Evolutionary conservation across 1,284 basidiomycete species (phyloP).

Genomic region (Mycosarcoma maydis): DNA sequence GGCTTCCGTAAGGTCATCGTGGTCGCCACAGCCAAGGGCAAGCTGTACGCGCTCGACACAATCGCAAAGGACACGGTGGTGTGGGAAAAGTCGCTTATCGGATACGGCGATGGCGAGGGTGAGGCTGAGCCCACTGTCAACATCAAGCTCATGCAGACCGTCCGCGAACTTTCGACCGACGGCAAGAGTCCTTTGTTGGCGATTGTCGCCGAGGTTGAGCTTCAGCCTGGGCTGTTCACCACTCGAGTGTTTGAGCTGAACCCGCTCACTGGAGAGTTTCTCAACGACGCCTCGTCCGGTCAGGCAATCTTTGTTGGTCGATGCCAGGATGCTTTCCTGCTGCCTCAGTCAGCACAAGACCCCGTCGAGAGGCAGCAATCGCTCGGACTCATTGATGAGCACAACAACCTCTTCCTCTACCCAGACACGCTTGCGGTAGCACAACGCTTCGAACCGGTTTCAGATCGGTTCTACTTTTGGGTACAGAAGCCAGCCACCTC

Average conservation of each 20-base stretch:
- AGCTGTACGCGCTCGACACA: conserved; percentile 83
- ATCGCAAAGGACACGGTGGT: conserved; percentile 70
- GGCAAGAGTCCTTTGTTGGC: conserved; percentile 50
- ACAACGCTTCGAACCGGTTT: conserved; percentile 36
- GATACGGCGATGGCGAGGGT: conserved; percentile 62
- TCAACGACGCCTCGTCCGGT: conserved; percentile 39
- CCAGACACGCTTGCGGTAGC: conserved; percentile 49
- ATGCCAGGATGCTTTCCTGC: conserved; percentile 52
- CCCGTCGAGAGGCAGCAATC: conserved; percentile 68
- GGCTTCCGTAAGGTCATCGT: conserved; percentile 88
- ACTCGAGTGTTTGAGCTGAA: conserved; percentile 64
- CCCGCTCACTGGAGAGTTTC: conserved; percentile 60
- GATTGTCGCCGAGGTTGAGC: conserved; percentile 58
- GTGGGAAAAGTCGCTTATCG: conserved; percentile 64
- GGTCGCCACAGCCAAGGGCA: conserved; percentile 77
- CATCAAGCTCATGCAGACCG: conserved; percentile 55
- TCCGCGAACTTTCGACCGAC: conserved; percentile 52
- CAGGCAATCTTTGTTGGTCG: conserved; percentile 45
- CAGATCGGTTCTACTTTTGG: conserved; percentile 38
- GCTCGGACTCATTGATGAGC: conserved; percentile 74
- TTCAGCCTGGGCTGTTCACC: conserved; percentile 30
- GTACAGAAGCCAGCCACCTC: conserved; percentile 11
- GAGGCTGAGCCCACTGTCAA: conserved; percentile 47
- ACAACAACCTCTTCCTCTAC: conserved; percentile 64
- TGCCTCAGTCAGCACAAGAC: conserved; percentile 44